phyloP scores from a whole-genome alignment of 2,329 filamentous ascomycete genomes.

The Boeremia exigua region DNA sequence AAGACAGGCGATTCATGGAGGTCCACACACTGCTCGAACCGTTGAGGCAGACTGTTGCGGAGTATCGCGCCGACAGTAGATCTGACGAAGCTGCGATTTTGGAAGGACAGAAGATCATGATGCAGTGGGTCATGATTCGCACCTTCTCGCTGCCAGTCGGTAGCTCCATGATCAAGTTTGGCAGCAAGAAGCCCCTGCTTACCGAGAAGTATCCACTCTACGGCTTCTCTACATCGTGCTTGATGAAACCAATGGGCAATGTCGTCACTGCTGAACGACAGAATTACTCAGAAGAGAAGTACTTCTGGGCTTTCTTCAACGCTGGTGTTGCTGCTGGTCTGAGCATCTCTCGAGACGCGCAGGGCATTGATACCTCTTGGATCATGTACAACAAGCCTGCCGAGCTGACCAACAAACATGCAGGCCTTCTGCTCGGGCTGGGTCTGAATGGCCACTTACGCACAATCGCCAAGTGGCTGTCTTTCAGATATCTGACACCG shows the following conservation, averaged over 20 bases:
- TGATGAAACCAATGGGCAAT: conserved; percentile 90
- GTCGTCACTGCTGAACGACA: conserved; percentile 91
- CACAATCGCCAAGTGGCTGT: conserved; percentile 94
- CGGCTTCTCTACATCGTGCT: conserved; percentile 89
- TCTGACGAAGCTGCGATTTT: conserved; percentile 88
- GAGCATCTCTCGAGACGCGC: conserved; percentile 85
- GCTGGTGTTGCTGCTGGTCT: conserved; percentile 92
- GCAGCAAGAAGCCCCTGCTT: conserved; percentile 82
- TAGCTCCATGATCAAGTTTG: conserved; percentile 85
- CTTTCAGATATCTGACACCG: conserved; percentile 98
- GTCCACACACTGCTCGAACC: conserved; percentile 86
- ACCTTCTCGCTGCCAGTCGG: conserved; percentile 90
- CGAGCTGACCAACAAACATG: conserved; percentile 94
- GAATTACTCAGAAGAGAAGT: conserved; percentile 91
- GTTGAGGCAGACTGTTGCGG: conserved; percentile 77
- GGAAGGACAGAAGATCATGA: conserved; percentile 89
- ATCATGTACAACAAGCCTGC: conserved; percentile 96
- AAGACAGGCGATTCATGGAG: conserved; percentile 88
- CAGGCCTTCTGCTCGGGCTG: conserved; percentile 87
- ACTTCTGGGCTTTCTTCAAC: conserved; percentile 98
- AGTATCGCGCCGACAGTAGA: conserved; percentile 73
- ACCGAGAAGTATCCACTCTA: conserved; percentile 91
- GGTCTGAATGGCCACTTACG: conserved; percentile 96
- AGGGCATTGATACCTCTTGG: conserved; percentile 98
- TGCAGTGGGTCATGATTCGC: conserved; percentile 82